A percentile compares a stretch with the other conserved stretches of the same genome.
phyloP scores from a whole-genome alignment of 805 yeast genomes.

The Huiozyma naganishii region DNA sequence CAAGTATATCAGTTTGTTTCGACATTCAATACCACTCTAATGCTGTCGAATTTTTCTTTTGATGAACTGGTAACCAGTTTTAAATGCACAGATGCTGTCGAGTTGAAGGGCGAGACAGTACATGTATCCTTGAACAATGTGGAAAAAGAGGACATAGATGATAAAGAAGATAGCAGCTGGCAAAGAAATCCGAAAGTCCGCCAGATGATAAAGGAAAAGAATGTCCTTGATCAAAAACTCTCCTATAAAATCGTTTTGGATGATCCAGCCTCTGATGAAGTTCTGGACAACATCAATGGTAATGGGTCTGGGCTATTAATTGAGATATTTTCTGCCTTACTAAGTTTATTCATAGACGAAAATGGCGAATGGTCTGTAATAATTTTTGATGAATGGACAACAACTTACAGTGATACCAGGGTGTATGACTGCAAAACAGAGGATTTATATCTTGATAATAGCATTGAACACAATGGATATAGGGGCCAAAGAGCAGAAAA shows the following conservation, averaged over 20 bases:
- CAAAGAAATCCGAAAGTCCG: conserved; percentile 14
- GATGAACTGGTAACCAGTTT: conserved; percentile 23
- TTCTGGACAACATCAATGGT: conserved; percentile 15
- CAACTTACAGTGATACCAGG: not conserved
- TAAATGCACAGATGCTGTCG: conserved; percentile 22
- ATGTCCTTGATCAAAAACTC: conserved; percentile 4
- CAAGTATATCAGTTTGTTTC: conserved; percentile 24
- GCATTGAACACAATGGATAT: not conserved
- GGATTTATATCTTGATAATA: not conserved
- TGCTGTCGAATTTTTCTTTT: conserved; percentile 18
- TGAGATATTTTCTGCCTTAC: conserved; percentile 21
- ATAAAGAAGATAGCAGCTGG: conserved; percentile 13
- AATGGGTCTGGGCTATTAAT: conserved; percentile 20
- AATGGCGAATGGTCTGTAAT: conserved; percentile 25
- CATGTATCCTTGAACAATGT: conserved; percentile 5
- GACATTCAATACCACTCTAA: conserved; percentile 19
- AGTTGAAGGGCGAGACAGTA: conserved; percentile 21
- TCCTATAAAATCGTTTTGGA: conserved; percentile 11
- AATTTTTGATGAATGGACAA: conserved; percentile 24
- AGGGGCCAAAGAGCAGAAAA: not conserved
- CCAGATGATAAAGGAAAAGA: conserved; percentile 7
- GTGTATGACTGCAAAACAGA: conserved; percentile 8
- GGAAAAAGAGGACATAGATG: not conserved
- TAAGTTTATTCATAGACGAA: conserved; percentile 25
- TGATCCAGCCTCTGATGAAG: conserved; percentile 17